Percentiles rank a stretch among this genome's conserved stretches.
These are phyloP conservation scores for Athelia psychrophila DNA, from an alignment of 1,284 basidiomycete genomes.

Conservation along the genomic window DNA sequence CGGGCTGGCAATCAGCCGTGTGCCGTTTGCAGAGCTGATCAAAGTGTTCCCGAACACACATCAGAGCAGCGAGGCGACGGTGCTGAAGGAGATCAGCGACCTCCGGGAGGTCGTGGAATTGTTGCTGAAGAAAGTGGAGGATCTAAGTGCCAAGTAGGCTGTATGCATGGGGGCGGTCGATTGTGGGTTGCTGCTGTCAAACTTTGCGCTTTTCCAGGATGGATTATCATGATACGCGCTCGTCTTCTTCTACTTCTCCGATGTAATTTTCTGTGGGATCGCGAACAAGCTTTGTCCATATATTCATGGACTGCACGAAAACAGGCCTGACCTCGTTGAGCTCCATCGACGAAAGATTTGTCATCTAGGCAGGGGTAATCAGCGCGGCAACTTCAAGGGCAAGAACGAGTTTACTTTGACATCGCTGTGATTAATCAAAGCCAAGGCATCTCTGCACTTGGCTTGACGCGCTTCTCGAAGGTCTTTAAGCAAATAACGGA, in stretches of 20 bases:
- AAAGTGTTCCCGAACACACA: conserved; percentile 75
- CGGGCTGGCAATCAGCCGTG: conserved; percentile 57
- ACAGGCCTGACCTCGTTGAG: conserved; percentile 91
- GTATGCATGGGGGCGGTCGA: conserved; percentile 31
- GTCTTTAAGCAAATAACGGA: conserved; percentile 88
- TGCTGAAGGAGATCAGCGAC: conserved; percentile 62
- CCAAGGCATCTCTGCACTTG: conserved; percentile 85
- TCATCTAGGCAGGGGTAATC: conserved; percentile 51
- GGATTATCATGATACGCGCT: no score
- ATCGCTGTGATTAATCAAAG: conserved; percentile 69
- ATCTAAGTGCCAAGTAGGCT: neutral
- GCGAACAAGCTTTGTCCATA: conserved; percentile 37
- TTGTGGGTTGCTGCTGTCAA: no score
- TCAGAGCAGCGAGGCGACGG: conserved; percentile 66
- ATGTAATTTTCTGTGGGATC: conserved; percentile 18
- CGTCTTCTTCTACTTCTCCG: neutral
- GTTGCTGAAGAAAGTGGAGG: conserved; percentile 51
- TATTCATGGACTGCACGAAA: conserved; percentile 76
- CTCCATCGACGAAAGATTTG: conserved; percentile 87
- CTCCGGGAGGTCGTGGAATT: conserved; percentile 56
- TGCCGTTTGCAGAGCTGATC: conserved; percentile 74
- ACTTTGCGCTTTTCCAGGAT: no score
- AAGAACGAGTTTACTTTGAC: no score
- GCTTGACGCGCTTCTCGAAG: conserved; percentile 92
- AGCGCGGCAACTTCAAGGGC: no score